Conservation (phyloP, 306 rosid genomes). For the Leucaena leucocephala region DNA sequence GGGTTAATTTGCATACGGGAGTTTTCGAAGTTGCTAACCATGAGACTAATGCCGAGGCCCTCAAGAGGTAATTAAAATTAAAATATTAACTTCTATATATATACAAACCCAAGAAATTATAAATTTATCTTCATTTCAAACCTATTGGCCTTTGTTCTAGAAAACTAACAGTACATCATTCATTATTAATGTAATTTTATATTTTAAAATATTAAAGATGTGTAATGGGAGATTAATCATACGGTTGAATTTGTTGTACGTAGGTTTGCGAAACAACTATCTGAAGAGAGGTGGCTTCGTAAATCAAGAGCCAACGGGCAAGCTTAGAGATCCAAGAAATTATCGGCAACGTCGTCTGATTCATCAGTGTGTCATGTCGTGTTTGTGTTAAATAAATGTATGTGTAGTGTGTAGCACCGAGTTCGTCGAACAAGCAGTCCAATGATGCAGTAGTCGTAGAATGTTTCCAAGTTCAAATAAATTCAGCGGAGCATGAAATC, state of each 20-base stretch:
- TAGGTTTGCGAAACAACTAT: slow-evolving; percentile 60
- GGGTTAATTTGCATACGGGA: slow-evolving; percentile 58
- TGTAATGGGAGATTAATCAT: background rate
- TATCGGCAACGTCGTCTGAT: background rate
- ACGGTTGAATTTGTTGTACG: background rate
- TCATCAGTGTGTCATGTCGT: background rate
- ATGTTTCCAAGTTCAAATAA: background rate
- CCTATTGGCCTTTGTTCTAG: background rate
- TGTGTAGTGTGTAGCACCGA: background rate
- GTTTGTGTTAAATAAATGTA: slow-evolving; percentile 1
- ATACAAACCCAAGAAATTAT: background rate
- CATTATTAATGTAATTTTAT: background rate
- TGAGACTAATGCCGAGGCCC: slow-evolving; percentile 59
- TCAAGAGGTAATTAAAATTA: slow-evolving; percentile 43
- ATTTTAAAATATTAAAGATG: background rate
- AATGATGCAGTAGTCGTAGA: background rate
- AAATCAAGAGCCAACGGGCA: slow-evolving; percentile 35
- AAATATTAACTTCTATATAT: background rate
- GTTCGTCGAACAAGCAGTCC: background rate
- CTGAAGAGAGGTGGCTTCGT: slow-evolving; percentile 53
- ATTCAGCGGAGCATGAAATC: background rate
- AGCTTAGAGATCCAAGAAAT: slow-evolving; percentile 3
- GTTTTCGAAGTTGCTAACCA: slow-evolving; percentile 25
- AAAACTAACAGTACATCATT: background rate
- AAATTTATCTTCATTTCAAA: background rate